Evolutionary conservation across 768 basidiomycete genomes (phyloP), one percentile per base, ranked within the genome.

Genomic region (Mrakia frigida): DNA sequence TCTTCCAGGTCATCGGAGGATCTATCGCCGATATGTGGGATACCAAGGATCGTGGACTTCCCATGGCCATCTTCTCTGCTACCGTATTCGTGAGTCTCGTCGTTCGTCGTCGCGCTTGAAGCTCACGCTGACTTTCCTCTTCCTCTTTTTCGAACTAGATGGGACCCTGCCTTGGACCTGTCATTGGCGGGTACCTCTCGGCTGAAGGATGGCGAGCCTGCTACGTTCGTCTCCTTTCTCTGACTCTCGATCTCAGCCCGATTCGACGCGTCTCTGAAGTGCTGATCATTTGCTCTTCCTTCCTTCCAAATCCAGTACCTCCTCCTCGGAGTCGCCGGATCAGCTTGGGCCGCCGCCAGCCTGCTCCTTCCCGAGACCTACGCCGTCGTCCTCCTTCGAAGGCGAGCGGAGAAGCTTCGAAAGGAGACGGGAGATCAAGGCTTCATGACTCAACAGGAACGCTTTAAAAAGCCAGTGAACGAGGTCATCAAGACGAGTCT

Each of bases 51-150:
- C 80, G 83, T 9, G 83, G 83, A 18, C 70, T 80, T n/a, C 81
- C 80, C 46, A 82, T 83, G 79, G 80, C 80, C 1, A 77, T 82
- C 35, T 83, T 83, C 75, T 80, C 80, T 7, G 79, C 72, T 33
- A 80, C 82, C 16, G 56, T 56, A 25, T 56, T 56, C n/a, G 65
- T 68, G 13, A 68, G 65, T 68, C 1, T 35, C 3, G 14, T 31
- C 31, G 5, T 63, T 37, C n/a, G 16, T 18, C n/a, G 3, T 63
- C 61, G 35, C 9, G 35, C 3, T 14, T 63, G 61, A n/a, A n/a
- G n/a, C n/a, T 9, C 56, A 0, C 61, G 33, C 61, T 63, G n/a
- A 33, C 61, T 0, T 63, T 18, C n/a, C 14, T 37, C 9, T 6
- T 60, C 14, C 59, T 60, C 28, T 13, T 33, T 21, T 25, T 0